These are phyloP conservation scores for Candolleomyces aberdarensis DNA, from an alignment of 768 basidiomycete species.

Conservation along the genomic window DNA sequence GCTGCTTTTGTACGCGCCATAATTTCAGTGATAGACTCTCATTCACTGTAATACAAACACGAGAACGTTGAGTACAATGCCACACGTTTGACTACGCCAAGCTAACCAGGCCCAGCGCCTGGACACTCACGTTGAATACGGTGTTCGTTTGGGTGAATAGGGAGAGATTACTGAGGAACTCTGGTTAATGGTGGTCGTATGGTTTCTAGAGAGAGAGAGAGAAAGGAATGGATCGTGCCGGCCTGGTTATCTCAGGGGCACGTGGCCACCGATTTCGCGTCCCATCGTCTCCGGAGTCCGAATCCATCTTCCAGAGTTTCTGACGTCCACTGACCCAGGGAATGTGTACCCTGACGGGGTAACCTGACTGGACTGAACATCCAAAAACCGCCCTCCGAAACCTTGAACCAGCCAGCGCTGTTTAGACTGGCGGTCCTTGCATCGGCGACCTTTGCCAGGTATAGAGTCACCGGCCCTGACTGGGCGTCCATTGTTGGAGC, in stretches of 20 bases:
- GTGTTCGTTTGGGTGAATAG: too few relatives aligned
- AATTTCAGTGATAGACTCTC: not conserved
- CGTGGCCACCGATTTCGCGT: not conserved
- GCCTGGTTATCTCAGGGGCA: conserved; percentile 1
- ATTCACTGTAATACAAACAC: not conserved
- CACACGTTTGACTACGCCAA: not conserved
- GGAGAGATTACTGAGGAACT: too few relatives aligned
- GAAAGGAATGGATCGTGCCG: not conserved
- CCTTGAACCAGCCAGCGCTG: too few relatives aligned
- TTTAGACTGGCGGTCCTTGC: too few relatives aligned
- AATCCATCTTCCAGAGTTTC: too few relatives aligned
- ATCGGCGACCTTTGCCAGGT: not conserved
- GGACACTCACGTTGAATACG: too few relatives aligned
- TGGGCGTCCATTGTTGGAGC: not conserved
- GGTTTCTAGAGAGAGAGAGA: not conserved
- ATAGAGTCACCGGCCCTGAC: not conserved
- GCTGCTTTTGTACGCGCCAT: conserved; percentile 5
- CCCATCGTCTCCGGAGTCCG: not conserved
- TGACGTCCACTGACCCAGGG: too few relatives aligned
- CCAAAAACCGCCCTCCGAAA: too few relatives aligned
- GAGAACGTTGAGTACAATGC: not conserved
- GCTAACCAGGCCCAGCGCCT: not conserved
- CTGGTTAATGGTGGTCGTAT: not conserved
- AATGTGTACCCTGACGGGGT: too few relatives aligned
- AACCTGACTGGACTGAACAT: too few relatives aligned